phyloP scores from a whole-genome alignment of 2,329 filamentous ascomycete species.

The Xylaria sp. region DNA sequence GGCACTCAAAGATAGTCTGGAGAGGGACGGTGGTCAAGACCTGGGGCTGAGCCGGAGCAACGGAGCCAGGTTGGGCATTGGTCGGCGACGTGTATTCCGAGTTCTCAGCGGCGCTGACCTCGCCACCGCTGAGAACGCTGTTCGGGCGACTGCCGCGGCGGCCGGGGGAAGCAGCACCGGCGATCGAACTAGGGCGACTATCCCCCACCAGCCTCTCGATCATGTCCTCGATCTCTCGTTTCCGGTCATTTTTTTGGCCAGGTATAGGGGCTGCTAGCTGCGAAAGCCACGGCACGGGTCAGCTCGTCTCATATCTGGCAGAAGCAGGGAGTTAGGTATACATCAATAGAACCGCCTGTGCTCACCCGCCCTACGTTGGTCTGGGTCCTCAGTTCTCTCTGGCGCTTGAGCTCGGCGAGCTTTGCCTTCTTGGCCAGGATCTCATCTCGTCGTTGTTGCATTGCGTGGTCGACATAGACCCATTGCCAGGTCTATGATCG shows the following conservation, averaged over 20 bases:
- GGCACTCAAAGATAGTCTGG: slow-evolving; percentile 82
- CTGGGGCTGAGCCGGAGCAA: slow-evolving; percentile 63
- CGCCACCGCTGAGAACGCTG: slow-evolving; percentile 84
- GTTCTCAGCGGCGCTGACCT: slow-evolving; percentile 80
- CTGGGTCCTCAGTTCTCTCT: slow-evolving; percentile 86
- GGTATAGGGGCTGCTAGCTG: slow-evolving; percentile 77
- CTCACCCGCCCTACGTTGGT: slow-evolving; percentile 76
- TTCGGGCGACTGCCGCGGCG: slow-evolving; percentile 81
- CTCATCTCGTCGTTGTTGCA: slow-evolving; percentile 91
- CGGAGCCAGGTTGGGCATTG: slow-evolving; percentile 52
- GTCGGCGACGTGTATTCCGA: slow-evolving; percentile 67
- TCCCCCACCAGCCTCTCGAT: slow-evolving; percentile 87
- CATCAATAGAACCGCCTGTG: slow-evolving; percentile 76
- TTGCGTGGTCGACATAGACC: slow-evolving; percentile 59
- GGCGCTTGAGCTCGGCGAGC: slow-evolving; percentile 93
- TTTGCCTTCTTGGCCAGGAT: slow-evolving; percentile 97
- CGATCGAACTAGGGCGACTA: slow-evolving; percentile 76
- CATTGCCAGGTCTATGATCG: slow-evolving; percentile 54
- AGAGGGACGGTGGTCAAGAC: slow-evolving; percentile 79
- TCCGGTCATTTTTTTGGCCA: slow-evolving; percentile 73
- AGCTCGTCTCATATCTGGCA: slow-evolving; percentile 31
- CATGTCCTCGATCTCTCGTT: slow-evolving; percentile 83
- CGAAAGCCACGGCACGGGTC: slow-evolving; percentile 27
- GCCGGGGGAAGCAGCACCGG: slow-evolving; percentile 73
- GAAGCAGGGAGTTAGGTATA: slow-evolving; percentile 56